Evolutionary conservation across 352 stramenopile genomes (phyloP), one percentile per base, ranked within the genome.

Genomic region (Peronospora tabacina): DNA sequence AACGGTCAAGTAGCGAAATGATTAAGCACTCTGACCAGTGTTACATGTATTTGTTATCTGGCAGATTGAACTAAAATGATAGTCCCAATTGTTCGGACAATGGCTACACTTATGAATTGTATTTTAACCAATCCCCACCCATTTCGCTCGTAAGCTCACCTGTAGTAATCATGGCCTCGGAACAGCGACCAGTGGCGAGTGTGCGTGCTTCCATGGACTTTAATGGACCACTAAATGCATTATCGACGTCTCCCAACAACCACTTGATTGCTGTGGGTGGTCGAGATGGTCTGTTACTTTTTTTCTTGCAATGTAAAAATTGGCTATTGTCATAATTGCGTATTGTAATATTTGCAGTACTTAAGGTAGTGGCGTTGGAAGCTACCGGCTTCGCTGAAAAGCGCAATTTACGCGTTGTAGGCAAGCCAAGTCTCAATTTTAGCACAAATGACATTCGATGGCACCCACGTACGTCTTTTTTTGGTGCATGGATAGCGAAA

Each of bases 401-500:
- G 49, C 72, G 80, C 38, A 94, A 94, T 53, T 55, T 94, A 47
- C 77, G 83, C 44, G 82, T 84, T 9, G 55, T 49, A 8, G 77
- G 78, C 39, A 94, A 91, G 42, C 74, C 81, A 10, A 89, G 77
- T 26, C 68, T 92, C 39, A 94, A 87, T 53, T 91, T 94, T 26
- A 94, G 77, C 48, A 92, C 83, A 13, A 94, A 92, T 46, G 83
- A 94, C 51, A 92, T 94, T 35, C 83, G 83, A 5, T 94, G 83
- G 83, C 79, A 94, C 54, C 83, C 81, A 34, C 79, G 82, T 92
- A 76, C 44, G 72, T 63, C 11, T 8, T 30, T 22, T n/a, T 12
- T 30, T 17, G 35, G 16, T 13, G 15, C 15, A n/a, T 19, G 12
- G 13, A 35, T 12, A 3, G 19, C 9, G 12, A 11, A 41, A 10